Evolutionary conservation across 805 yeast genomes (phyloP), one percentile per base, ranked within the genome.

Genomic region (Teunomyces stri): DNA sequence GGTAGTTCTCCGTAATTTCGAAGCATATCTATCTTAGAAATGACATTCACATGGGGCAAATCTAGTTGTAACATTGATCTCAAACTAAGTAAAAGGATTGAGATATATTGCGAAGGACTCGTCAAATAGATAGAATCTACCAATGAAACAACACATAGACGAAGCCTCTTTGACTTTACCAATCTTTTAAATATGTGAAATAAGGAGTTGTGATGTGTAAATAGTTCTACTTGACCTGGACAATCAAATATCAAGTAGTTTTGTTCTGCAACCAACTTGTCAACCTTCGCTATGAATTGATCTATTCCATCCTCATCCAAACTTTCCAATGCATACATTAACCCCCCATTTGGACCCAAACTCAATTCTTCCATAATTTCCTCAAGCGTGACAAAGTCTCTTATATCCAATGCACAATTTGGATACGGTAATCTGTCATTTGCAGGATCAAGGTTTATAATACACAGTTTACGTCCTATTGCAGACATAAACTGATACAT

Each of bases 151-250:
- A 92, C 97, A 55, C 92, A 85, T 5, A 87, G 63, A 44, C 98
- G 73, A 56, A 89, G 76, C 51, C 83, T 90, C 43, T 81, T 81
- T 10, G 43, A 35, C 49, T 81, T 84, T 1, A 57, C 55, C 39
- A 94, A 68, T 41, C 64, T 74, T 51, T 78, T 77, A 65, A 91
- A 88, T 4, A 94, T 85, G 44, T 73, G 72, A 36, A 75, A 76
- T 37, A 95, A 69, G 0, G 96, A 83, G 0, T 84, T 78, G 58
- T 89, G 96, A 60, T 88, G 95, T 2, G 99, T 94, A 68, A 88
- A 94, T 12, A 94, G 76, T 63, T 94, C 99, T 1, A 90, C 94
- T 64, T 94, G 99, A 1, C 99, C 99, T 1, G 97, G 97, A 60
- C 96, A 88, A 64, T 89, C 97, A 67, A 89, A 87, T 3, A 89